A percentile compares a stretch with the other conserved stretches of the same genome.
phyloP scores from a whole-genome alignment of 306 rosid genomes.

The Carpinus fangiana region DNA sequence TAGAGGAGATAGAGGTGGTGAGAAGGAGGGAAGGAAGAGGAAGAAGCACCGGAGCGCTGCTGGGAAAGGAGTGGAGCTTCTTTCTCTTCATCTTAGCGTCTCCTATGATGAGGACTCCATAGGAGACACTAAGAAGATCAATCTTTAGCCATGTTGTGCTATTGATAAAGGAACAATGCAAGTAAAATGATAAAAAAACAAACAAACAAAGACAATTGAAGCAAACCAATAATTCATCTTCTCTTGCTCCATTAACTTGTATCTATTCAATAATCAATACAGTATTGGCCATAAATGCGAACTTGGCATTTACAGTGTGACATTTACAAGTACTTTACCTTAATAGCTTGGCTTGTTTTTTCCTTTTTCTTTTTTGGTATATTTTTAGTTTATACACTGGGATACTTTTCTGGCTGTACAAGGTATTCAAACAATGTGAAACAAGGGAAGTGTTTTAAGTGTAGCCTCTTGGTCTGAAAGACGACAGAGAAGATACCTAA shows the following conservation, averaged over 20 bases:
- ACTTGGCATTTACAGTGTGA: slow-evolving; percentile 2
- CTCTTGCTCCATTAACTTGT: background rate
- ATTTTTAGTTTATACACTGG: slow-evolving; percentile 30
- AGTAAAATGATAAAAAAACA: slow-evolving; percentile 10
- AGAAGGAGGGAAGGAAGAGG: too few species aligned
- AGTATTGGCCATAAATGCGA: background rate
- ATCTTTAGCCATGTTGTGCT: background rate
- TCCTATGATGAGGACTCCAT: too few species aligned
- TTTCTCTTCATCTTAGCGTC: too few species aligned
- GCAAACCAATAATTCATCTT: background rate
- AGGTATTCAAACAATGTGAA: background rate
- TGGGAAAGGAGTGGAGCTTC: too few species aligned
- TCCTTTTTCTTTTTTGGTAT: slow-evolving; percentile 21
- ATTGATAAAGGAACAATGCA: background rate
- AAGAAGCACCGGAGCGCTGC: too few species aligned
- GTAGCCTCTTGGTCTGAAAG: slow-evolving; percentile 1
- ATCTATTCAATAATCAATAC: background rate
- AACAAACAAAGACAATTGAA: background rate
- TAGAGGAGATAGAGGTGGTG: too few species aligned
- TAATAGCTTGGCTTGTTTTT: slow-evolving; percentile 24
- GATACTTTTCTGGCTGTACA: slow-evolving; percentile 24
- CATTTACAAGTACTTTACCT: slow-evolving; percentile 13
- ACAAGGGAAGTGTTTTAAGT: slow-evolving; percentile 9
- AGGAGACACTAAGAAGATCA: background rate
- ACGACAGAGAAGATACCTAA: background rate